Percentiles rank a stretch among this genome's conserved stretches.
These are phyloP conservation scores for Colletotrichum lini DNA, from an alignment of 2,329 filamentous ascomycete species.

Conservation along the genomic window DNA sequence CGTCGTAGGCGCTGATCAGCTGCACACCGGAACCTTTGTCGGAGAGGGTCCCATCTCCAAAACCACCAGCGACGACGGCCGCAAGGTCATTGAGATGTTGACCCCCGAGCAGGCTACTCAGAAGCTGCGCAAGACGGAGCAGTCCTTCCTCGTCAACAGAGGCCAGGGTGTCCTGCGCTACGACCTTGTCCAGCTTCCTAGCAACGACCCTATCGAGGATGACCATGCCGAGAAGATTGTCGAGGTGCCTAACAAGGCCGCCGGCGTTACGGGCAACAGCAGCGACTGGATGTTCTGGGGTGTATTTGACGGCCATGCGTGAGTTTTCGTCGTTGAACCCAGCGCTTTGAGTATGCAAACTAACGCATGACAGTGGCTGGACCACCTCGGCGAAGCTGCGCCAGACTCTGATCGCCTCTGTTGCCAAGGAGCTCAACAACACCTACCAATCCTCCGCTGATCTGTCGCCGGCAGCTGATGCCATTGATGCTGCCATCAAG, in stretches of 20 bases:
- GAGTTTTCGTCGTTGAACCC: conserved; percentile 49
- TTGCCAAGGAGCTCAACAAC: conserved; percentile 91
- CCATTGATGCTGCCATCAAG: conserved; percentile 93
- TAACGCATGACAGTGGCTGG: conserved; percentile 79
- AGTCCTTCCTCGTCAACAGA: conserved; percentile 91
- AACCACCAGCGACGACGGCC: conserved; percentile 85
- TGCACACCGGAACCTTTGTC: conserved; percentile 89
- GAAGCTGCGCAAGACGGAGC: conserved; percentile 89
- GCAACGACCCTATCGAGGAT: conserved; percentile 98
- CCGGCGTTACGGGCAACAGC: conserved; percentile 60
- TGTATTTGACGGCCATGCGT: conserved; percentile 98
- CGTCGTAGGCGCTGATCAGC: conserved; percentile 89
- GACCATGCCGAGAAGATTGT: conserved; percentile 99
- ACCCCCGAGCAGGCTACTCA: conserved; percentile 93
- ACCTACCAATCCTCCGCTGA: conserved; percentile 84
- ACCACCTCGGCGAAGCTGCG: conserved; percentile 97
- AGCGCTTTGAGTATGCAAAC: not conserved
- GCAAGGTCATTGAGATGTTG: conserved; percentile 94
- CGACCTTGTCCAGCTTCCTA: conserved; percentile 93
- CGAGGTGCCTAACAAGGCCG: conserved; percentile 78
- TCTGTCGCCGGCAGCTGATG: conserved; percentile 79
- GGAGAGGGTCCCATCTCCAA: conserved; percentile 92
- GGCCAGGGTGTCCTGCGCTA: conserved; percentile 95
- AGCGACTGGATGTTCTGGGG: conserved; percentile 99
- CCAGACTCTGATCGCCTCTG: conserved; percentile 91